A percentile compares a stretch with the other conserved stretches of the same genome.
These are phyloP conservation scores for Aspergillus olivimuriae DNA, from an alignment of 495 filamentous ascomycete genomes.

Conservation along the genomic window DNA sequence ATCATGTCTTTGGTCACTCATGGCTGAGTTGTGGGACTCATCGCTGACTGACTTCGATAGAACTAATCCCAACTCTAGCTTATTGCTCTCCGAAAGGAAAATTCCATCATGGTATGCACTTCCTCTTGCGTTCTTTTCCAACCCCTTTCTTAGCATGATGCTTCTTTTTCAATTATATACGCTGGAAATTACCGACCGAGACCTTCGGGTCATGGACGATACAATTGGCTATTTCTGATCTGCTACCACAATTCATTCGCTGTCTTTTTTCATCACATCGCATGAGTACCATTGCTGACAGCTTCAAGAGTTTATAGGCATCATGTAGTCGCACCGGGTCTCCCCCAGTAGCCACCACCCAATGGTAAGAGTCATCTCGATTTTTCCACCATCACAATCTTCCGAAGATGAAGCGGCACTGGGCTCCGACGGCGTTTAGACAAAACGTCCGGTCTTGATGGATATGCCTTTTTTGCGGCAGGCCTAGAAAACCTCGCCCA, in stretches of 20 bases:
- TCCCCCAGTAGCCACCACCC: constrained; percentile 1
- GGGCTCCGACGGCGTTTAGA: constrained; percentile 79
- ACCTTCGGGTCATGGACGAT: constrained; percentile 67
- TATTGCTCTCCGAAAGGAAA: not conserved
- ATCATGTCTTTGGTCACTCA: not conserved
- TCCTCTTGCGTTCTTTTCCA: constrained; percentile 1
- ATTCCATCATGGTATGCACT: constrained; percentile 22
- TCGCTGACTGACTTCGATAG: constrained; percentile 5
- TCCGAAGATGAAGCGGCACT: constrained; percentile 98
- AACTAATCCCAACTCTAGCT: constrained; percentile 3
- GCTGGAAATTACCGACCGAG: constrained; percentile 99
- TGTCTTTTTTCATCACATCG: constrained; percentile 4
- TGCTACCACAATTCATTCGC: constrained; percentile 7
- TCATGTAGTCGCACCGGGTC: too few relatives aligned
- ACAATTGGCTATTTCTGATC: constrained; percentile 90
- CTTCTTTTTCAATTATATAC: constrained; percentile 72
- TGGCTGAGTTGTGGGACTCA: not conserved
- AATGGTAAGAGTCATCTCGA: constrained; percentile 26
- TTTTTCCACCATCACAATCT: constrained; percentile 11
- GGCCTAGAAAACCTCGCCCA: constrained; percentile 99
- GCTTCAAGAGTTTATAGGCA: constrained; percentile 15
- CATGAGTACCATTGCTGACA: constrained; percentile 19
- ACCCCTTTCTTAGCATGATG: constrained; percentile 56
- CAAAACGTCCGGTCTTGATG: constrained; percentile 57
- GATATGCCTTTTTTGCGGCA: constrained; percentile 92